These are phyloP conservation scores for Trametes coccinea DNA, from an alignment of 768 basidiomycete genomes.

Conservation along the genomic window DNA sequence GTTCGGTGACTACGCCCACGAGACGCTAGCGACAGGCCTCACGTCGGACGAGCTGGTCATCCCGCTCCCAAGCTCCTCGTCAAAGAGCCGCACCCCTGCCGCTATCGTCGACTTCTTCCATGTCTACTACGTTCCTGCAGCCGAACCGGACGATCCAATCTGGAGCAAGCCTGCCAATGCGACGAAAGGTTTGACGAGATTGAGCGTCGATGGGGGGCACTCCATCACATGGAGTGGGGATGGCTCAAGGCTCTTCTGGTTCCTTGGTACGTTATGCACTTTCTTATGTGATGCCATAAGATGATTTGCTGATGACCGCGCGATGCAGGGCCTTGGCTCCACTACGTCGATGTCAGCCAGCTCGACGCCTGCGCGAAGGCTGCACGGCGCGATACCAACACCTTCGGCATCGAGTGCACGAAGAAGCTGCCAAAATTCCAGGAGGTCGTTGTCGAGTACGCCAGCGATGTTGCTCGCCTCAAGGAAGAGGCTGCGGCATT, in stretches of 20 bases:
- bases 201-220: constrained; percentile 76
- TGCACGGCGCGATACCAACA: constrained; percentile 49
- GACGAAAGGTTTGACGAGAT: constrained; percentile 55
- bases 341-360: constrained; percentile 57
- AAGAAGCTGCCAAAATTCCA: constrained; percentile 56
- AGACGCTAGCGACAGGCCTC: constrained; percentile 52
- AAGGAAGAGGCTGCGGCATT: constrained; percentile 48
- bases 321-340: constrained; percentile 57
- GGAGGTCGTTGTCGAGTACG: constrained; percentile 58
- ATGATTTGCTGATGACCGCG: background rate
- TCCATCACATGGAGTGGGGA: constrained; percentile 64
- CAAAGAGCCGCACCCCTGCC: constrained; percentile 32
- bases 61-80: constrained; percentile 30
- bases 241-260: constrained; percentile 70
- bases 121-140: constrained; percentile 56
- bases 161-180: constrained; percentile 76
- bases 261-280: constrained; percentile 50
- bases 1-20: constrained; percentile 48
- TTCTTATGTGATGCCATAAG: background rate
- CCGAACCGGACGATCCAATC: constrained; percentile 43
- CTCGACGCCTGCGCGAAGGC: constrained; percentile 48
- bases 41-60: constrained; percentile 60
- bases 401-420: constrained; percentile 65
- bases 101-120: constrained; percentile 74
- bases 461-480: constrained; percentile 60